phyloP scores from a whole-genome alignment of 1,284 basidiomycete genomes.

The Porodaedalea pini region DNA sequence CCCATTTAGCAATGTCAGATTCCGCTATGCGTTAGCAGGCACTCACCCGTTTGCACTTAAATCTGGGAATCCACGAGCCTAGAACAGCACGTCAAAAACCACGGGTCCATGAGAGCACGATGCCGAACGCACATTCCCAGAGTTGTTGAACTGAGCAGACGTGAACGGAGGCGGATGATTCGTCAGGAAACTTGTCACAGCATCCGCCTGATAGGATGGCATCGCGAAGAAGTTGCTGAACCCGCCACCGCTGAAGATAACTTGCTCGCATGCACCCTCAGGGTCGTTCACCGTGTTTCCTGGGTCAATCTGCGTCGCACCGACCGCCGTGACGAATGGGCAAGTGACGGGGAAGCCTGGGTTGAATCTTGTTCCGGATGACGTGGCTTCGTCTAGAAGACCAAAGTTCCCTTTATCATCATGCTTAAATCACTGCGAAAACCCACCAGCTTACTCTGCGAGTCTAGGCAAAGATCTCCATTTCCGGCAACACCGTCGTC shows the following conservation, averaged over 20 bases:
- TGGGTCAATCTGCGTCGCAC: constrained; percentile 31
- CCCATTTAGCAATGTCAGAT: not conserved
- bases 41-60: constrained; percentile 22
- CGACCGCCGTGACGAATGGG: constrained; percentile 36
- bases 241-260: constrained; percentile 34
- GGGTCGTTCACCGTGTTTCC: constrained; percentile 25
- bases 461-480: constrained; percentile 11
- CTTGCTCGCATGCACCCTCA: constrained; percentile 27
- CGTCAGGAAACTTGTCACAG: constrained; percentile 27
- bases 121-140: constrained; percentile 27
- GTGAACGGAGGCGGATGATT: constrained; percentile 30
- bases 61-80: constrained; percentile 21
- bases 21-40: not conserved
- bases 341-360: constrained; percentile 29
- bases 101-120: not conserved
- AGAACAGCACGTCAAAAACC: not conserved
- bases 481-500: constrained; percentile 18
- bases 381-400: not conserved
- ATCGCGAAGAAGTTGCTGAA: constrained; percentile 35
- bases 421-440: not conserved
- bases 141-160: constrained; percentile 29
- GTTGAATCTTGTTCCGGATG: constrained; percentile 19
- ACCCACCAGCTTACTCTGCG: not conserved
- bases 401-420: not conserved
- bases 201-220: constrained; percentile 32